Conservation (phyloP, 345 rosid genomes). For the Eucalyptus lansdowneana region DNA sequence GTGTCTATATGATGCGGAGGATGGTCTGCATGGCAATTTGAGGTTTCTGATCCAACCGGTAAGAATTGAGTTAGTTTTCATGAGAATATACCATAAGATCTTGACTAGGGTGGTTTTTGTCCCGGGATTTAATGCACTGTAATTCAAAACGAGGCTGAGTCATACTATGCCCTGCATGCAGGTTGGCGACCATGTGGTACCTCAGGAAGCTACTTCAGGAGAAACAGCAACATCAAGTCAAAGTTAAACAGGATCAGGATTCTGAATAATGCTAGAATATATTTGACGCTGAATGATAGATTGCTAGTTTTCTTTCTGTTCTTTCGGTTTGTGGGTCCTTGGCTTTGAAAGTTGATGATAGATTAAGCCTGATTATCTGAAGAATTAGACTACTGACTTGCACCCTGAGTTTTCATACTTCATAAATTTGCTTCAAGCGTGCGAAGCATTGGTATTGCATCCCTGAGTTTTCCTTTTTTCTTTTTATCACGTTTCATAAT, state of each 20-base stretch:
- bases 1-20: neutral
- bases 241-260: neutral
- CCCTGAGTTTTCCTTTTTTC: neutral
- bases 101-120: neutral
- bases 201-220: neutral
- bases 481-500: conserved; percentile 53
- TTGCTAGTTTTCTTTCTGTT: neutral
- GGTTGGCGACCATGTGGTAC: neutral
- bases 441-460: neutral
- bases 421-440: neutral
- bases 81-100: neutral
- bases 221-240: neutral
- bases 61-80: neutral
- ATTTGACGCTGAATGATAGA: neutral
- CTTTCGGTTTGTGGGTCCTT: neutral
- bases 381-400: neutral
- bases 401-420: neutral
- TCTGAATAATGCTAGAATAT: neutral
- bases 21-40: neutral
- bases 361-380: neutral
- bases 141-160: neutral
- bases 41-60: neutral
- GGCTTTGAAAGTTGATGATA: neutral
- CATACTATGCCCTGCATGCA: neutral
- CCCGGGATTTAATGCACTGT: neutral